Evolutionary conservation across 345 rosid species (phyloP).

Genomic region (Mangifera indica): DNA sequence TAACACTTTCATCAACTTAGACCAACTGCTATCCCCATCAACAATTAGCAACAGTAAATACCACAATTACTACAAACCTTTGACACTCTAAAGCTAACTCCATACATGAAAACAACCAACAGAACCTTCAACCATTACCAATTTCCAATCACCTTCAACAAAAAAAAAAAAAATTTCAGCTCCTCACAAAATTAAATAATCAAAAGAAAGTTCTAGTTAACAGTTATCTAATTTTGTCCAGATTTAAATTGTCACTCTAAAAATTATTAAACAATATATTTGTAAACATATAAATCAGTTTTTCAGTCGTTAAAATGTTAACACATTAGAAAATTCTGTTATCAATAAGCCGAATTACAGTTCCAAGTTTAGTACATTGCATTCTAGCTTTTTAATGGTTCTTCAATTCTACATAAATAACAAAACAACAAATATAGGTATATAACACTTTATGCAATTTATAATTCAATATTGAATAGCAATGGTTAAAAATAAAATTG

Average conservation of each 20-base stretch:
- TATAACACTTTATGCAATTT: too few species aligned
- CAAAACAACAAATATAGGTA: too few species aligned
- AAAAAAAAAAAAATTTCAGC: too few species aligned
- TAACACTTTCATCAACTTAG: neutral
- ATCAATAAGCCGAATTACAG: neutral
- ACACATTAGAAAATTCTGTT: neutral
- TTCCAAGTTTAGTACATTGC: conserved; percentile 3
- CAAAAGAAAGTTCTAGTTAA: neutral
- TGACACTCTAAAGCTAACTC: conserved; percentile 3
- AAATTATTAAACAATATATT: too few species aligned
- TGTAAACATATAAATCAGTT: neutral
- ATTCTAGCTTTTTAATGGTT: neutral
- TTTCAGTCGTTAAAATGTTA: neutral
- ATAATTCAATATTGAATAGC: too few species aligned
- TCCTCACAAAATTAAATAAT: neutral
- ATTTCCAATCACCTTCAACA: neutral
- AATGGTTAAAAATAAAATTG: neutral
- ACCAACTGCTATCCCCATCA: neutral
- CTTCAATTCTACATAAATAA: too few species aligned
- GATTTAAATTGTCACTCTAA: neutral
- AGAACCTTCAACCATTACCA: neutral
- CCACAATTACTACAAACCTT: neutral
- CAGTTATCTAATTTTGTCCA: neutral
- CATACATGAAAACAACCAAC: neutral
- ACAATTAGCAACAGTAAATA: neutral